phyloP scores from a whole-genome alignment of 306 rosid species.

The Rubus idaeus region DNA sequence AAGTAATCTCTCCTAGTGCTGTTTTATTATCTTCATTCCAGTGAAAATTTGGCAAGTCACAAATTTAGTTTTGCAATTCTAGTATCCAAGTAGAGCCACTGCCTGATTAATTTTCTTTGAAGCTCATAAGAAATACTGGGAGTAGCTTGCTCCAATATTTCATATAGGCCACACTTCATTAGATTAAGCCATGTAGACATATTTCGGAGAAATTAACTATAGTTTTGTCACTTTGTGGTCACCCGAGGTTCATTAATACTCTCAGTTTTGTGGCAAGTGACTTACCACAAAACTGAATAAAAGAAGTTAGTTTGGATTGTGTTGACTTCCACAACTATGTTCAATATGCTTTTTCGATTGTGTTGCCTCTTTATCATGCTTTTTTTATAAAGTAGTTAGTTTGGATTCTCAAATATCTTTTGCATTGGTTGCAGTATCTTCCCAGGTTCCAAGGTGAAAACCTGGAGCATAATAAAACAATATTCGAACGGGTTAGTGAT shows the following conservation, averaged over 20 bases:
- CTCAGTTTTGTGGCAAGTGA: no score
- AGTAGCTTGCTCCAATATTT: no score
- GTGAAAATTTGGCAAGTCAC: neutral
- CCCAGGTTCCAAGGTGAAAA: slow-evolving; percentile 62
- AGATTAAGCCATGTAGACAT: no score
- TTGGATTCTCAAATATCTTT: neutral
- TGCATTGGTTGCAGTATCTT: slow-evolving; percentile 25
- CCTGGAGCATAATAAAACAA: slow-evolving; percentile 47
- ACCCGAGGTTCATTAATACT: no score
- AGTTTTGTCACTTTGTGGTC: no score
- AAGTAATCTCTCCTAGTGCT: neutral
- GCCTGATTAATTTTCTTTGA: neutral
- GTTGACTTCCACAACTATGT: neutral
- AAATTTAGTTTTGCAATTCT: neutral
- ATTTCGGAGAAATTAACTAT: no score
- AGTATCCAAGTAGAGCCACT: neutral
- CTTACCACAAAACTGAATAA: no score
- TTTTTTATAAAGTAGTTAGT: neutral
- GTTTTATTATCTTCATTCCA: neutral
- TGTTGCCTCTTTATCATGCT: neutral
- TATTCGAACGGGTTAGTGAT: slow-evolving; percentile 57
- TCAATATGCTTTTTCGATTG: neutral
- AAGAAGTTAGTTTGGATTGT: no score
- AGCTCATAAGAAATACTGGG: neutral
- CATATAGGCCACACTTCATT: no score